These are phyloP conservation scores for Sporothrix pseudoabietina DNA, from an alignment of 2,329 filamentous ascomycete species.

Conservation along the genomic window DNA sequence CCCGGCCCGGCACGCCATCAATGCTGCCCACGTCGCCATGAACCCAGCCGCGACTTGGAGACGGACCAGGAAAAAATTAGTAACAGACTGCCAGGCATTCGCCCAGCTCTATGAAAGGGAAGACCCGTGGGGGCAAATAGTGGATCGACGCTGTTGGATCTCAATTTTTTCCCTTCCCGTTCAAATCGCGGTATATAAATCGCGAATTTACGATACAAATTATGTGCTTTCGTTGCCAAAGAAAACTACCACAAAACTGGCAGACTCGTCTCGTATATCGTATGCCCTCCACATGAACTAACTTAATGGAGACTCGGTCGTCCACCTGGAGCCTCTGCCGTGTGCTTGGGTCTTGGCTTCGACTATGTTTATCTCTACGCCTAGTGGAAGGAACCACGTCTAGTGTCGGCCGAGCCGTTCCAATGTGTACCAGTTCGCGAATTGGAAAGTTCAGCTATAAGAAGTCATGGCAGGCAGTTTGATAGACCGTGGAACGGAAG, in stretches of 20 bases:
- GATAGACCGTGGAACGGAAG: not conserved
- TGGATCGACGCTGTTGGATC: not conserved
- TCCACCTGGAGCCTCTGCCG: not conserved
- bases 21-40: not conserved
- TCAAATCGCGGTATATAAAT: not conserved
- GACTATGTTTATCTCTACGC: not conserved
- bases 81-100: not conserved
- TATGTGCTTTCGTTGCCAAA: not conserved
- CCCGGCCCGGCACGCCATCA: conserved; percentile 16
- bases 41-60: not conserved
- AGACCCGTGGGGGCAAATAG: not conserved
- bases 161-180: not conserved
- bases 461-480: too few species aligned
- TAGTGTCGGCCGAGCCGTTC: conserved; percentile 2
- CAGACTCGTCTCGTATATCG: not conserved
- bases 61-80: not conserved
- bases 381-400: not conserved
- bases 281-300: not conserved
- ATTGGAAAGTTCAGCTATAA: too few species aligned
- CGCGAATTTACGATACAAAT: not conserved
- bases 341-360: not conserved
- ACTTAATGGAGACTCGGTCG: not conserved
- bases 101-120: not conserved
- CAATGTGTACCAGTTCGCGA: too few species aligned
- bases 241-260: not conserved